Evolutionary conservation across 2,329 filamentous ascomycete species (phyloP), one percentile per base, ranked within the genome.

Genomic region (Leptographium lundbergii): DNA sequence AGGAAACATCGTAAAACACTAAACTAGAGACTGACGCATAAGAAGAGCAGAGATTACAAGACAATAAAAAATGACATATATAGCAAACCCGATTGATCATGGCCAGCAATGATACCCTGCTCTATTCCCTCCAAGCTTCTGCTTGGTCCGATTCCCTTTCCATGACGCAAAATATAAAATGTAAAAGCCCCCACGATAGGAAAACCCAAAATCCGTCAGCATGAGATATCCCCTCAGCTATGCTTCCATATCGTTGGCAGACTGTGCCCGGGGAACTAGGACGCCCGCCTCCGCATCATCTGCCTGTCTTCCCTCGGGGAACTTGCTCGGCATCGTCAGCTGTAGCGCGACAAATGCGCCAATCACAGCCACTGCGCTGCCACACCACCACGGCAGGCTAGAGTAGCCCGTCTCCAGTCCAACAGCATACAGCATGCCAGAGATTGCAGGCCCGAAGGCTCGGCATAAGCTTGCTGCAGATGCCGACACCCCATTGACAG

Each of bases 311-410:
- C 76, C 73, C 58, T 74, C 66, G 4, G 48, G 25, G 19, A 71
- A 71, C 14, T 70, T 75, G 32, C 77, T 74, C 17, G 80, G 77
- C 66, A 92, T 88, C 42, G 83, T 83, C 72, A 96, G 88, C 69
- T 83, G 84, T 61, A 90, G 77, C 70, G 87, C 89, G 66, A 94
- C 77, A 56, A 88, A 73, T 1, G 87, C 89, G 53, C 91, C 94
- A 17, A 84, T 71, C 13, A 89, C 73, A 39, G 90, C 89, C 36
- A 96, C 83, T 4, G 87, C 67, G 10, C 87, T 89, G 64, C 87
- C 91, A 62, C 85, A 85, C 94, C 94, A 99, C 92, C 94, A 99
- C 0, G 91, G 87, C 39, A 96, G 77, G 24, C 91, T 91, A 5
- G 91, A 92, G 69, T 90, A 92, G 42, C 91, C 91, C 7, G 85